Percentiles rank a stretch among this genome's conserved stretches.
phyloP scores from a whole-genome alignment of 768 basidiomycete species.

The Lactifluus echinatus region DNA sequence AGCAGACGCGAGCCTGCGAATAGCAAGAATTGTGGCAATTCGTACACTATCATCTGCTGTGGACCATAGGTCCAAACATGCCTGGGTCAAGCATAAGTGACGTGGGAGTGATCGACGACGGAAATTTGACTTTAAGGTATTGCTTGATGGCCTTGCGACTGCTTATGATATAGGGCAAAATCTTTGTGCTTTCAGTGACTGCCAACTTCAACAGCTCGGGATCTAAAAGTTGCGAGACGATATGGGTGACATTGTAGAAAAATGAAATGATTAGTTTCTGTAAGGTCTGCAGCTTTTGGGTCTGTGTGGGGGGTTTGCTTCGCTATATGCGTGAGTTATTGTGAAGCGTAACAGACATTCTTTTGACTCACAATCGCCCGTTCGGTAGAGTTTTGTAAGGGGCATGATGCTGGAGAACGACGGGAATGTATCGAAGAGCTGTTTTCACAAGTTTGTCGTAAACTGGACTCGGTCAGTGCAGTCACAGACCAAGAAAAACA shows the following conservation, averaged over 20 bases:
- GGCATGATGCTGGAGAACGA: constrained; percentile 78
- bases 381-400: constrained; percentile 76
- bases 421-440: constrained; percentile 80
- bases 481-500: background rate
- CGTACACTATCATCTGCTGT: constrained; percentile 71
- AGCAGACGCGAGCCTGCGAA: constrained; percentile 69
- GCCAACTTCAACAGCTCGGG: constrained; percentile 58
- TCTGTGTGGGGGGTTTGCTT: constrained; percentile 81
- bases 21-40: constrained; percentile 78
- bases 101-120: background rate
- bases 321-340: constrained; percentile 9
- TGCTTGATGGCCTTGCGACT: constrained; percentile 78
- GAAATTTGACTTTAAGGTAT: constrained; percentile 66
- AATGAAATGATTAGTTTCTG: constrained; percentile 85
- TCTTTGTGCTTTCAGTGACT: constrained; percentile 76
- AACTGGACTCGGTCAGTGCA: constrained; percentile 39
- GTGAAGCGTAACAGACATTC: background rate
- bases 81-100: constrained; percentile 33
- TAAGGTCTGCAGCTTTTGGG: constrained; percentile 69
- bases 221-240: constrained; percentile 70
- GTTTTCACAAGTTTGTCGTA: constrained; percentile 90
- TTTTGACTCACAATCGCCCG: constrained; percentile 70
- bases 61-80: constrained; percentile 80
- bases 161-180: constrained; percentile 80
- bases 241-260: constrained; percentile 77